A percentile compares a stretch with the other conserved stretches of the same genome.
phyloP scores from a whole-genome alignment of 768 basidiomycete species.

The Tylopilus sp. region DNA sequence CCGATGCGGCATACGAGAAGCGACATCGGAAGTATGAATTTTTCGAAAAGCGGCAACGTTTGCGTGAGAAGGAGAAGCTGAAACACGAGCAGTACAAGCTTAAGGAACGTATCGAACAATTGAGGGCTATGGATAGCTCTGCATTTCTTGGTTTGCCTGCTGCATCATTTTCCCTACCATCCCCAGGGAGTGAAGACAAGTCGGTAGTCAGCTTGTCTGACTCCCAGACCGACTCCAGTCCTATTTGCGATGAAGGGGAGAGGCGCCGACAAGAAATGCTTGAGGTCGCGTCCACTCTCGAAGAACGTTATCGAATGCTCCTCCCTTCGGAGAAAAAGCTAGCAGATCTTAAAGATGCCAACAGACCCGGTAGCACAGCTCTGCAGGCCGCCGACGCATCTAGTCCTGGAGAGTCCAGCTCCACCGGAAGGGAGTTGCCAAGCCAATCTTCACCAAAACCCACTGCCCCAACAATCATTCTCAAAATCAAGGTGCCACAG shows the following conservation, averaged over 20 bases:
- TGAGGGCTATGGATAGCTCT: slow-evolving; percentile 66
- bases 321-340: slow-evolving; percentile 61
- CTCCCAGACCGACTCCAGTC: slow-evolving; percentile 36
- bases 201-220: slow-evolving; percentile 32
- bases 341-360: slow-evolving; percentile 31
- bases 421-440: slow-evolving; percentile 6
- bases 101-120: slow-evolving; percentile 83
- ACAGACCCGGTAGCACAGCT: slow-evolving; percentile 13
- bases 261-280: slow-evolving; percentile 73
- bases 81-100: slow-evolving; percentile 91
- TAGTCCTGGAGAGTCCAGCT: slow-evolving; percentile 14
- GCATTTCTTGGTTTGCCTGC: slow-evolving; percentile 66
- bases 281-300: slow-evolving; percentile 58
- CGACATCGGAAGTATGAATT: slow-evolving; percentile 85
- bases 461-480: slow-evolving; percentile 25
- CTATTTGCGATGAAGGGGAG: slow-evolving; percentile 60
- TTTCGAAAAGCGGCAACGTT: slow-evolving; percentile 79
- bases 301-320: slow-evolving; percentile 71
- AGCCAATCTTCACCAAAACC: slow-evolving; percentile 16
- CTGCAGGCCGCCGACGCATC: slow-evolving; percentile 14
- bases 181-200: slow-evolving; percentile 22
- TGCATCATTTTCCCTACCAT: slow-evolving; percentile 47
- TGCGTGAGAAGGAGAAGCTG: slow-evolving; percentile 88
- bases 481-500: slow-evolving; percentile 36
- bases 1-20: slow-evolving; percentile 76